Evolutionary conservation across 2,329 filamentous ascomycete species (phyloP).

Genomic region (Metarhizium rileyi): DNA sequence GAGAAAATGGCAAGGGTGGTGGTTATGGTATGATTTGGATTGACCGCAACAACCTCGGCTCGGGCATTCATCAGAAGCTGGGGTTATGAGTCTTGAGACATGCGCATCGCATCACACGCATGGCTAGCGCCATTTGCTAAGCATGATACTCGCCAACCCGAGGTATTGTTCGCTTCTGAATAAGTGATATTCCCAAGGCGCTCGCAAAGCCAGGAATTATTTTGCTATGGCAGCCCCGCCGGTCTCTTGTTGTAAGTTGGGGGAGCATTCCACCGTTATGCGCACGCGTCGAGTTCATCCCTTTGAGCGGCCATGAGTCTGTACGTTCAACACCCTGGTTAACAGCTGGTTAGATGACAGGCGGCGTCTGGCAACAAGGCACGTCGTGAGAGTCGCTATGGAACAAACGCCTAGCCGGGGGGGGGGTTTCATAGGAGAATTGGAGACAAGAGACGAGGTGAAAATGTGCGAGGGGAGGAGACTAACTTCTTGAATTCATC

Average conservation of each 20-base stretch:
- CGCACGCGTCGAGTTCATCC: slow-evolving; percentile 1
- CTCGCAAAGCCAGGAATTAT: not conserved
- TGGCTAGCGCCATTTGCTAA: not conserved
- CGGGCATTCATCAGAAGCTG: not conserved
- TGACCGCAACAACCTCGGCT: not conserved
- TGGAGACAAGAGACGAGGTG: too few relatives aligned
- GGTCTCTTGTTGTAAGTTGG: not conserved
- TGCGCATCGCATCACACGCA: not conserved
- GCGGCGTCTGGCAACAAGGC: not conserved
- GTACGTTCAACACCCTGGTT: slow-evolving; percentile 9
- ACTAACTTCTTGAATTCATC: slow-evolving; percentile 34
- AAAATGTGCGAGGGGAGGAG: not conserved
- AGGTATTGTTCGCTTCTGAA: not conserved
- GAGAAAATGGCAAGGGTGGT: not conserved
- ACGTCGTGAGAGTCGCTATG: too few relatives aligned
- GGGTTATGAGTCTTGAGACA: not conserved
- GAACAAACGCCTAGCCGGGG: too few relatives aligned
- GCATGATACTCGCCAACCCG: not conserved
- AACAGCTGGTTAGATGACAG: slow-evolving; percentile 1
- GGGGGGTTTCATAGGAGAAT: not conserved
- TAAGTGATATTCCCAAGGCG: not conserved
- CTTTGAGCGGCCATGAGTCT: slow-evolving; percentile 5
- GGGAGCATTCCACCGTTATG: not conserved
- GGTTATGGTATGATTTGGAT: not conserved
- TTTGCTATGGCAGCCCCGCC: not conserved